Evolutionary conservation across 371 early-diverging fungal species (phyloP).

Genomic region (Cokeromyces recurvatus): DNA sequence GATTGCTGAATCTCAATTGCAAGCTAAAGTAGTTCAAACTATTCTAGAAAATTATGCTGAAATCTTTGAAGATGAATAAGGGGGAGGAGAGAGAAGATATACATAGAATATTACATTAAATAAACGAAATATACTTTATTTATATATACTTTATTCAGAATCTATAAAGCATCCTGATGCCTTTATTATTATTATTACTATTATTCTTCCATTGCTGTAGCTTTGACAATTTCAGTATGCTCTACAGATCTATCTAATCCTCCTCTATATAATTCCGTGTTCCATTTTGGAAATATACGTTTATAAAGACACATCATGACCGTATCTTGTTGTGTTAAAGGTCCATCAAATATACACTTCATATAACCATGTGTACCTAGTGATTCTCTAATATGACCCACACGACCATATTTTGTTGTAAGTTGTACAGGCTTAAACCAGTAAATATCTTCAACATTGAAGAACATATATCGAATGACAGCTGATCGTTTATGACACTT

Average conservation of each 20-base stretch:
- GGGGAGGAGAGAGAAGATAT: too few relatives aligned
- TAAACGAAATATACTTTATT: too few relatives aligned
- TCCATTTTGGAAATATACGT: constrained; percentile 93
- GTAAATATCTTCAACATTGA: constrained; percentile 81
- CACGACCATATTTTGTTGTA: constrained; percentile 83
- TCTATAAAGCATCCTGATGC: too few relatives aligned
- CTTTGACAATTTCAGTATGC: too few relatives aligned
- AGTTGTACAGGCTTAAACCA: constrained; percentile 95
- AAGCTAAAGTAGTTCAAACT: constrained; percentile 56
- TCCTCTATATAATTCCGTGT: constrained; percentile 39
- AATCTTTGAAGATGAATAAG: constrained; percentile 52
- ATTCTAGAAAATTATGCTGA: constrained; percentile 51
- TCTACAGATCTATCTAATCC: background rate
- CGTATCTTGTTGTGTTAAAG: constrained; percentile 89
- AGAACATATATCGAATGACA: constrained; percentile 96
- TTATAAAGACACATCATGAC: constrained; percentile 94
- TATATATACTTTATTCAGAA: too few relatives aligned
- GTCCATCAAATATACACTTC: constrained; percentile 93
- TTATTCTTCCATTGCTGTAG: too few relatives aligned
- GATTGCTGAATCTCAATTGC: constrained; percentile 54
- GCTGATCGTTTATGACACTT: constrained; percentile 90
- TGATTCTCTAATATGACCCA: constrained; percentile 88
- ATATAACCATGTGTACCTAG: constrained; percentile 97
- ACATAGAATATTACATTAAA: too few relatives aligned
- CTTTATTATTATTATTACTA: too few relatives aligned